Conservation (phyloP, 805 yeast genomes). For the Hanseniaspora lachancei region DNA sequence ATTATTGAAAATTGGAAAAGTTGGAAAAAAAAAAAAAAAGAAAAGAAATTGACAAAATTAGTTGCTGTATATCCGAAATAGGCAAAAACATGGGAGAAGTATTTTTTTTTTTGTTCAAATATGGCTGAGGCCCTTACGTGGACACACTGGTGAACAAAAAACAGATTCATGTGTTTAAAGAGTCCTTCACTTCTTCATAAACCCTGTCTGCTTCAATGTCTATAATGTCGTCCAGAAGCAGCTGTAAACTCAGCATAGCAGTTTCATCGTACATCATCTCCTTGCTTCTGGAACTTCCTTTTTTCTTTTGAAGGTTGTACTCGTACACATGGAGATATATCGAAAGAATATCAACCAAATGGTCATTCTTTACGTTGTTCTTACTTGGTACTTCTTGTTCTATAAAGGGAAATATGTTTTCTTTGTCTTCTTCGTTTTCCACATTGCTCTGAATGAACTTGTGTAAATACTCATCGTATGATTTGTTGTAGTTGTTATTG, state of each 20-base stretch:
- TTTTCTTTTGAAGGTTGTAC: neutral
- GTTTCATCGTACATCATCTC: slow-evolving; percentile 12
- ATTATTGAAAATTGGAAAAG: no score
- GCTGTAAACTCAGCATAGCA: neutral
- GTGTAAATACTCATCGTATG: slow-evolving; percentile 5
- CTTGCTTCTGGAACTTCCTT: slow-evolving; percentile 4
- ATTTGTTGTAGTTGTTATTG: slow-evolving; percentile 1
- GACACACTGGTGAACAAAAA: neutral
- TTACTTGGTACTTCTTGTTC: neutral
- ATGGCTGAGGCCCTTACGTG: neutral
- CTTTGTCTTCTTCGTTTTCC: neutral
- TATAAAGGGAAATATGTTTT: slow-evolving; percentile 1
- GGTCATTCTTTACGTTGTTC: neutral
- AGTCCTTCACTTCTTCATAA: neutral
- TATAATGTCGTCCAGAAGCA: slow-evolving; percentile 9
- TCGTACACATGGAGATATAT: slow-evolving; percentile 7
- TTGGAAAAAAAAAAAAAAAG: neutral
- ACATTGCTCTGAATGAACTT: slow-evolving; percentile 5
- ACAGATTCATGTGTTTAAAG: neutral
- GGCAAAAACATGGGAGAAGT: no score
- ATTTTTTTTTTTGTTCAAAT: neutral
- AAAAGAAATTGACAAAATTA: neutral
- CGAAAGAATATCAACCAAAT: slow-evolving; percentile 1
- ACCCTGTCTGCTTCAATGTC: slow-evolving; percentile 6
- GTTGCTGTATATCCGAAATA: no score